Evolutionary conservation across 2,329 filamentous ascomycete genomes (phyloP).

Genomic region (Drechslerella coelobrocha): DNA sequence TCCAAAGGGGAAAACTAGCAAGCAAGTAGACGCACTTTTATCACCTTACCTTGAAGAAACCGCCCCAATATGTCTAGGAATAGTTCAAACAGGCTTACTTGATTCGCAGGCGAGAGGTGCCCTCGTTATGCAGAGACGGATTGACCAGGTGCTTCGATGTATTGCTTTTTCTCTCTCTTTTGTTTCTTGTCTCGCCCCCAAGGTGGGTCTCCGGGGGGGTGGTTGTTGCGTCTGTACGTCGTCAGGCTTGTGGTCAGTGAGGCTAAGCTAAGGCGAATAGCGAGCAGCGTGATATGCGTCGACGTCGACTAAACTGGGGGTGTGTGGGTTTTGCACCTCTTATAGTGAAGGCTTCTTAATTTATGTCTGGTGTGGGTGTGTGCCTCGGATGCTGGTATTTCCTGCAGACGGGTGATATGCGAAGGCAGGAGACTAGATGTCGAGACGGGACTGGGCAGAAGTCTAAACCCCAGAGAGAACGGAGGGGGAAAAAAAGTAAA

Average conservation of each 20-base stretch:
- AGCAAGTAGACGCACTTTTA: constrained; percentile 26
- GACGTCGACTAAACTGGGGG: constrained; percentile 46
- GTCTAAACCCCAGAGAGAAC: constrained; percentile 44
- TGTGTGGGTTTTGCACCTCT: constrained; percentile 13
- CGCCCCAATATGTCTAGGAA: constrained; percentile 26
- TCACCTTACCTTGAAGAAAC: constrained; percentile 48
- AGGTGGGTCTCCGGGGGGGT: constrained; percentile 45
- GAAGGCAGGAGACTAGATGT: constrained; percentile 46
- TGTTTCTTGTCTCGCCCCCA: constrained; percentile 12
- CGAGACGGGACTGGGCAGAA: constrained; percentile 25
- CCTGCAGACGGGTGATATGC: constrained; percentile 51
- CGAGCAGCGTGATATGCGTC: constrained; percentile 50
- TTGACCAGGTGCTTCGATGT: constrained; percentile 47
- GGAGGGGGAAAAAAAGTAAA: constrained; percentile 28
- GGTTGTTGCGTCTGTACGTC: constrained; percentile 43
- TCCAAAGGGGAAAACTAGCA: constrained; percentile 25
- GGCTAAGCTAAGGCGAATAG: constrained; percentile 51
- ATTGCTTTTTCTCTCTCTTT: constrained; percentile 45
- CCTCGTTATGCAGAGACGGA: constrained; percentile 50
- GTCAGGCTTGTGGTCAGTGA: constrained; percentile 42
- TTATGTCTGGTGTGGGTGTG: constrained; percentile 24
- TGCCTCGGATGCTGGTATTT: constrained; percentile 51
- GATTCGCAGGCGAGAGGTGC: constrained; percentile 49
- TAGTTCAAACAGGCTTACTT: constrained; percentile 48
- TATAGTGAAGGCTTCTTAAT: constrained; percentile 9